Evolutionary conservation across 768 basidiomycete species (phyloP), one percentile per base, ranked within the genome.

Genomic region (Kwoniella heveanensis): DNA sequence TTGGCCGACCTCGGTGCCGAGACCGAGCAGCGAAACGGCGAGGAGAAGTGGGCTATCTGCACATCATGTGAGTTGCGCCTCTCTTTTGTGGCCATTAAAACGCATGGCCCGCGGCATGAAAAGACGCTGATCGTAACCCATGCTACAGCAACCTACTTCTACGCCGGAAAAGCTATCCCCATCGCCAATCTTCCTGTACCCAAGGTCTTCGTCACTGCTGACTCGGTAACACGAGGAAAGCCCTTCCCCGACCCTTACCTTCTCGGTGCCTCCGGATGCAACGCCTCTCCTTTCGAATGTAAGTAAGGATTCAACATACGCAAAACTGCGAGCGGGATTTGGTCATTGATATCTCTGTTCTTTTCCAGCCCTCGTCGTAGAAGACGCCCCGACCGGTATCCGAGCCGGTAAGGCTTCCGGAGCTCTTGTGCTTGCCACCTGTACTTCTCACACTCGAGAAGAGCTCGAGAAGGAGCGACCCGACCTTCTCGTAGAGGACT

Each of bases 231-330:
- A 22, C 81, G 87, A 54, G 91, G 92, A 39, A 94, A 94, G 81
- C 92, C 92, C 37, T 85, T 88, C 73, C 91, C 92, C 1, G 90
- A 86, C 52, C 93, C 92, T 19, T 96, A 94, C 80, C 82, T 92
- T 24, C 86, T 87, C 1, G 92, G 92, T 27, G 91, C 91, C 30
- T 70, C 80, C 50, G 84, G 84, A 62, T 86, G 87, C 69, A 83
- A 82, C 26, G 85, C 85, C 32, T 82, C 87, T 37, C 83, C 87
- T 0, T 81, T 80, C 47, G 85, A 85, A 51, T 92, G 88, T 87
- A 51, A 61, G 85, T 70, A 21, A 5, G n/a, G 39, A 3, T 3
- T 44, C 39, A 17, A 44, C 3, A 17, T 44, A 19, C 53, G 27
- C 26, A 44, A 44, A 44, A 7, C 32, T 32, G 32, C 13, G 32